These are phyloP conservation scores for Aspergillus persii DNA, from an alignment of 2,329 filamentous ascomycete species.

Conservation along the genomic window DNA sequence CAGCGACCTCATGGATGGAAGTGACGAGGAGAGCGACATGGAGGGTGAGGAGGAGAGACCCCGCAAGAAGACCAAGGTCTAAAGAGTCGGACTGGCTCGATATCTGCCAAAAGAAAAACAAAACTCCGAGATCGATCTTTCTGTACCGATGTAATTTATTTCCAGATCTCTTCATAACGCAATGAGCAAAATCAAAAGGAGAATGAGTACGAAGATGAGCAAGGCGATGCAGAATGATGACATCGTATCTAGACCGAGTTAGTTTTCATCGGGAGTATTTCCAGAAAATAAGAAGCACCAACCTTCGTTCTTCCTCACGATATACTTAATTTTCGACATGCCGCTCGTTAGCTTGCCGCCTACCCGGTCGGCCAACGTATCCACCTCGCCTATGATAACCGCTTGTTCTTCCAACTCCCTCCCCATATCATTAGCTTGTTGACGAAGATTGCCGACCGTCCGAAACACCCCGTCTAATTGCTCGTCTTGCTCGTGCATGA, in stretches of 20 bases:
- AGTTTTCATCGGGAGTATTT: slow-evolving; percentile 13
- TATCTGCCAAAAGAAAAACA: not conserved
- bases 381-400: slow-evolving; percentile 82
- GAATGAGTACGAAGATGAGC: slow-evolving; percentile 82
- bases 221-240: slow-evolving; percentile 90
- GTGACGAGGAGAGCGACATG: slow-evolving; percentile 38
- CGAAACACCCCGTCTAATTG: slow-evolving; percentile 89
- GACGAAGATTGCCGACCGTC: slow-evolving; percentile 84
- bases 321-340: slow-evolving; percentile 78
- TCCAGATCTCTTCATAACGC: slow-evolving; percentile 51
- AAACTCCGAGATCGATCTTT: slow-evolving; percentile 6
- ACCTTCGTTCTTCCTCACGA: slow-evolving; percentile 91
- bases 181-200: slow-evolving; percentile 77
- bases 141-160: slow-evolving; percentile 10
- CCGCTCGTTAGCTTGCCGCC: slow-evolving; percentile 81
- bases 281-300: slow-evolving; percentile 36
- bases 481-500: slow-evolving; percentile 94
- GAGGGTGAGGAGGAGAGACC: slow-evolving; percentile 52
- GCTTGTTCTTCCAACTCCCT: slow-evolving; percentile 92
- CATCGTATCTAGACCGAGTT: slow-evolving; percentile 54
- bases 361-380: slow-evolving; percentile 80
- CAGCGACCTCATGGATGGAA: slow-evolving; percentile 62
- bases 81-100: slow-evolving; percentile 17
- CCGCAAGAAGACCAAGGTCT: slow-evolving; percentile 41
- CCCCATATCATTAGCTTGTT: slow-evolving; percentile 94